Evolutionary conservation across 495 filamentous ascomycete species (phyloP).

Genomic region (Penicillium lagena): DNA sequence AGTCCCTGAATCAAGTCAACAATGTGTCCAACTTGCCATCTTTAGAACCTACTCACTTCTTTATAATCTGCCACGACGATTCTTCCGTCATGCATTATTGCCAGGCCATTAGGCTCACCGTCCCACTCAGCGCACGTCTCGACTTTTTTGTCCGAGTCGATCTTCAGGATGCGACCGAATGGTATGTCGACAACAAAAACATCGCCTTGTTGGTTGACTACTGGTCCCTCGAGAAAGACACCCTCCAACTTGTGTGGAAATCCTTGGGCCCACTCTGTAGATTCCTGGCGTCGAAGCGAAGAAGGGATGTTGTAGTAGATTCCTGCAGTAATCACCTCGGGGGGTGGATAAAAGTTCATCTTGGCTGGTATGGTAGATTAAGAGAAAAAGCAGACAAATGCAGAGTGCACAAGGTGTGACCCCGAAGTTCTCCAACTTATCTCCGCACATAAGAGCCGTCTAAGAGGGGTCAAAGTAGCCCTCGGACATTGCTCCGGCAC

Average conservation of each 20-base stretch:
- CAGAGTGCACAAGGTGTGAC: too few species aligned
- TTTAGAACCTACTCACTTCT: constrained; percentile 4
- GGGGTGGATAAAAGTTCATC: too few species aligned
- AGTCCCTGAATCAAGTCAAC: constrained; percentile 7
- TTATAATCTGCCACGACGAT: constrained; percentile 24
- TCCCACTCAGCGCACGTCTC: constrained; percentile 16
- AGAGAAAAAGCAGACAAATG: too few species aligned
- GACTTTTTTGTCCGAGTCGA: constrained; percentile 9
- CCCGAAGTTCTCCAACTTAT: too few species aligned
- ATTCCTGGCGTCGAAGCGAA: too few species aligned
- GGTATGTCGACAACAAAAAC: constrained; percentile 21
- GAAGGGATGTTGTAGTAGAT: too few species aligned
- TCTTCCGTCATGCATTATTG: constrained; percentile 9
- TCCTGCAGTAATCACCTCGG: too few species aligned
- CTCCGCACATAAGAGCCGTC: too few species aligned
- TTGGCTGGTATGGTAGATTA: too few species aligned
- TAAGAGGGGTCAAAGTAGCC: too few species aligned
- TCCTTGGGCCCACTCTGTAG: too few species aligned
- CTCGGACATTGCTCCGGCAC: too few species aligned
- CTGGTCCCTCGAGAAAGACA: constrained; percentile 20
- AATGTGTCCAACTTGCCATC: neutral
- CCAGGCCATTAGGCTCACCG: constrained; percentile 23
- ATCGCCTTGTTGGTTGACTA: constrained; percentile 2
- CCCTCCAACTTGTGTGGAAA: constrained; percentile 1
- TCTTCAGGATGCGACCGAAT: constrained; percentile 22